A percentile compares a stretch with the other conserved stretches of the same genome.
These are phyloP conservation scores for Candida pseudofarinosa DNA, from an alignment of 805 yeast species.

Conservation along the genomic window DNA sequence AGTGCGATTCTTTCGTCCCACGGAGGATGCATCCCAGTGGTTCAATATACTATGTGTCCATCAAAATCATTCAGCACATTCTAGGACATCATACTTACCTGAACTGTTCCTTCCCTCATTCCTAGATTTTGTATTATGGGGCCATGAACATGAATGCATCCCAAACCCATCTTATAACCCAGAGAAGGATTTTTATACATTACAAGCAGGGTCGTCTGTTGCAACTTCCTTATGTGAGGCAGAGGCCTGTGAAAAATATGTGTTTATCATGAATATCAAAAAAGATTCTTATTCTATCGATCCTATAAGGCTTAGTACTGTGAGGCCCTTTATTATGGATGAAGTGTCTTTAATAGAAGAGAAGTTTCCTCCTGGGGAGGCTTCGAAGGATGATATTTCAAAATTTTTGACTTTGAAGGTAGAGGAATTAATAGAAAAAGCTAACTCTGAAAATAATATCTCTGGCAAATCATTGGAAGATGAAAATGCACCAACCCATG, in stretches of 20 bases:
- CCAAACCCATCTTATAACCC: slow-evolving; percentile 62
- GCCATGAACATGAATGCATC: slow-evolving; percentile 95
- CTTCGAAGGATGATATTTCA: slow-evolving; percentile 58
- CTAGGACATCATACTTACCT: slow-evolving; percentile 78
- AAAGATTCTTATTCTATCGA: slow-evolving; percentile 54
- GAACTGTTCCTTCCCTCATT: slow-evolving; percentile 80
- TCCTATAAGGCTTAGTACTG: slow-evolving; percentile 61
- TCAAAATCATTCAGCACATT: slow-evolving; percentile 83
- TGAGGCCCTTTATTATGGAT: slow-evolving; percentile 78
- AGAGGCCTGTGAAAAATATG: slow-evolving; percentile 72
- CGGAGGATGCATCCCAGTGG: slow-evolving; percentile 58
- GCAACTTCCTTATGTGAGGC: slow-evolving; percentile 88
- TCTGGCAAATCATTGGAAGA: slow-evolving; percentile 29
- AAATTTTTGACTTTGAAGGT: slow-evolving; percentile 59
- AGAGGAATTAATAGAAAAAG: slow-evolving; percentile 60
- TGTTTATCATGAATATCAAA: slow-evolving; percentile 64
- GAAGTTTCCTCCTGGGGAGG: slow-evolving; percentile 55
- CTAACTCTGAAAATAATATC: slow-evolving; percentile 46
- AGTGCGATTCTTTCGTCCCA: slow-evolving; percentile 75
- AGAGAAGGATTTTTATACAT: slow-evolving; percentile 63
- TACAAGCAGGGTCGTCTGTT: slow-evolving; percentile 92
- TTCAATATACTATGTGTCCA: slow-evolving; percentile 84
- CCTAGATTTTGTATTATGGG: slow-evolving; percentile 87
- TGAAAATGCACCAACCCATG: slow-evolving; percentile 1
- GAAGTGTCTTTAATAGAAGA: slow-evolving; percentile 53